Conservation (phyloP, 2,329 filamentous ascomycete species). For the Clathrospora elynae region DNA sequence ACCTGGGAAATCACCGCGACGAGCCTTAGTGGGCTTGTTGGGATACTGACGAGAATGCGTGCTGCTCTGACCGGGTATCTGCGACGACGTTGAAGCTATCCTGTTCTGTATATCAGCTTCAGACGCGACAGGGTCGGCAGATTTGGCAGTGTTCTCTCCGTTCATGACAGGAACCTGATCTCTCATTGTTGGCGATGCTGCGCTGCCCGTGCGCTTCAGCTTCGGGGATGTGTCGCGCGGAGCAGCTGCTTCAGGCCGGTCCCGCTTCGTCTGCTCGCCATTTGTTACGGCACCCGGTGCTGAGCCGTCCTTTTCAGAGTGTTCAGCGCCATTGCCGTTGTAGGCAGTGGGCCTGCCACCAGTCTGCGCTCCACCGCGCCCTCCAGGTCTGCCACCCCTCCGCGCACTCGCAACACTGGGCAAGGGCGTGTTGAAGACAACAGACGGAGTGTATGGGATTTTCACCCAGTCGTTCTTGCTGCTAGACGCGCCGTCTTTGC, state of each 20-base stretch:
- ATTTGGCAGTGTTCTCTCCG: slow-evolving; percentile 35
- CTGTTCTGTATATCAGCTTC: slow-evolving; percentile 35
- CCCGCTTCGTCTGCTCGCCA: slow-evolving; percentile 44
- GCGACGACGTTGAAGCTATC: slow-evolving; percentile 25
- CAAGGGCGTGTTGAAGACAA: slow-evolving; percentile 84
- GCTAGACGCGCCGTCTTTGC: slow-evolving; percentile 56
- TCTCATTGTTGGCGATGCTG: slow-evolving; percentile 37
- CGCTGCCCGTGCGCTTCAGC: slow-evolving; percentile 43
- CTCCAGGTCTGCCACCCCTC: slow-evolving; percentile 55
- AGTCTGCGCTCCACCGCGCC: slow-evolving; percentile 62
- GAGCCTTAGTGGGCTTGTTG: slow-evolving; percentile 37
- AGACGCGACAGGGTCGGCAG: slow-evolving; percentile 16
- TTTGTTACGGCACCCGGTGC: slow-evolving; percentile 26
- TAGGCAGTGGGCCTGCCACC: slow-evolving; percentile 55
- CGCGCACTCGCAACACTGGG: slow-evolving; percentile 53
- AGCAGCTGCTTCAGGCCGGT: slow-evolving; percentile 32
- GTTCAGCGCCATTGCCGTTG: slow-evolving; percentile 45
- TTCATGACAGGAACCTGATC: slow-evolving; percentile 30
- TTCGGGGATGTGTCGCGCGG: slow-evolving; percentile 42
- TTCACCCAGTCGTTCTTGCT: slow-evolving; percentile 85
- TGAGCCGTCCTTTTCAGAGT: slow-evolving; percentile 46
- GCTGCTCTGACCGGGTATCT: slow-evolving; percentile 30
- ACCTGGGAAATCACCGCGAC: slow-evolving; percentile 37
- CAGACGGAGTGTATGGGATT: slow-evolving; percentile 80
- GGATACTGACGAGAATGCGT: slow-evolving; percentile 39